Base-by-base conservation (phyloP, 2,329 filamentous ascomycete genomes). In the Graphilbum fragrans region DNA sequence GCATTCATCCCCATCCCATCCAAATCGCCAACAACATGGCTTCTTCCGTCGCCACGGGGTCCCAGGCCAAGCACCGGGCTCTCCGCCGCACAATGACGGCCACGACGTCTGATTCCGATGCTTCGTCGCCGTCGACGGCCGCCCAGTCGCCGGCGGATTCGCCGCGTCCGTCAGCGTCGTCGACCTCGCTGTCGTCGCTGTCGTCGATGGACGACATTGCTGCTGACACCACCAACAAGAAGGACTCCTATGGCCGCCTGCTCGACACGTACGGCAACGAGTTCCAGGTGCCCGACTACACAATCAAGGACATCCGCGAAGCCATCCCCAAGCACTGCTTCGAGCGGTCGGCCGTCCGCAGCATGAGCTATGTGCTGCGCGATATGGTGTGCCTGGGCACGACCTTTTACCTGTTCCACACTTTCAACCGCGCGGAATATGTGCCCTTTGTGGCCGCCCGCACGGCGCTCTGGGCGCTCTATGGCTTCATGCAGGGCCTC, bases 261-360 rank as follows among this genome's bases (percentile, higher is more conserved):
- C 56, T 92, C 49, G 88, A 98, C 66, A 90, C 86, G 12, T 92
- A 94, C 61, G 92, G 92, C 64, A 94, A 96, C 64, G 75, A 87
- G 56, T 98, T 98, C 69, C 72, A 86, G 62, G 73, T 94, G 43
- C 92, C 92, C 52, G 82, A 96, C 65, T 98, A 83, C 70, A 94
- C 87, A 58, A 94, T 98, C 74, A 94, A 94, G 72, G 77, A 98
- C 59, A 90, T 98, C 59, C 82, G 86, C 56, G 84, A 94, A 66
- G 92, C 92, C 60, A 98, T 98, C 52, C 92, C 92, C 50, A 86
- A 88, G 65, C 92, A 95, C 73, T 98, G 92, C 75, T 96, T 83
- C 63, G 73, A 95, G 69, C 82, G 92, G 47, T 94, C 86, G 37
- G 84, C 76, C 47, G 59, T 77, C 50, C 77, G 67, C 50, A 82